Evolutionary conservation across 768 basidiomycete genomes (phyloP), one percentile per base, ranked within the genome.

Genomic region (Gelatoporia subvermispora): DNA sequence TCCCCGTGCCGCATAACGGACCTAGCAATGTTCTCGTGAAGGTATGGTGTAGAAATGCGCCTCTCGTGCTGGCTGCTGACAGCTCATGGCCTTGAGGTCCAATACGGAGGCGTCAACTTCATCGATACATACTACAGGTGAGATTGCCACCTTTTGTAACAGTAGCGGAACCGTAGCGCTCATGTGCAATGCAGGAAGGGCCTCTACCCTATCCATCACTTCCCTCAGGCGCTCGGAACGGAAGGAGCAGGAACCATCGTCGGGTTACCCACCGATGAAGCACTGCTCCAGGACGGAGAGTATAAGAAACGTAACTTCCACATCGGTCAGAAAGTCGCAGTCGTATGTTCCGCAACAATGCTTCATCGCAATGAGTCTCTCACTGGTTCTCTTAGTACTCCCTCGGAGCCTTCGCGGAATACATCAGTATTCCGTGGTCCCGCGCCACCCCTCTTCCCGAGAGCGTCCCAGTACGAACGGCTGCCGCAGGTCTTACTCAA

Each of bases 91-190:
- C 28, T 31, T 31, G 7, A 85, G 86, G 72, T 83, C 20, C 80
- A 89, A 56, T 92, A 83, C 54, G 69, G 76, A 3, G 90, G 89
- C 7, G 77, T 95, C 59, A 96, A 96, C 70, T 96, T 88, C 63
- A 90, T 87, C 60, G 87, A 89, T 61, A 83, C 80, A 37, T 94
- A 95, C 65, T 81, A 76, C 61, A 73, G 93, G 79, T 85, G 67
- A 63, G 69, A 56, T 52, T 17, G 2, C 9, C 17, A 3, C 18
- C 13, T 20, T 20, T 10, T 13, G 21, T 20, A 2, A 9, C 11
- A 10, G 20, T n/a, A 16, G 16, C 7, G 7, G 15, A 16, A 7
- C 20, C 37, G 37, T n/a, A 38, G 7, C 15, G 8, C 15, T 23
- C 15, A 22, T 41, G 39, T 7, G 44, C n/a, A 42, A 31, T 35